Conservation (phyloP, 2,329 filamentous ascomycete genomes). For the Clonostachys rosea region DNA sequence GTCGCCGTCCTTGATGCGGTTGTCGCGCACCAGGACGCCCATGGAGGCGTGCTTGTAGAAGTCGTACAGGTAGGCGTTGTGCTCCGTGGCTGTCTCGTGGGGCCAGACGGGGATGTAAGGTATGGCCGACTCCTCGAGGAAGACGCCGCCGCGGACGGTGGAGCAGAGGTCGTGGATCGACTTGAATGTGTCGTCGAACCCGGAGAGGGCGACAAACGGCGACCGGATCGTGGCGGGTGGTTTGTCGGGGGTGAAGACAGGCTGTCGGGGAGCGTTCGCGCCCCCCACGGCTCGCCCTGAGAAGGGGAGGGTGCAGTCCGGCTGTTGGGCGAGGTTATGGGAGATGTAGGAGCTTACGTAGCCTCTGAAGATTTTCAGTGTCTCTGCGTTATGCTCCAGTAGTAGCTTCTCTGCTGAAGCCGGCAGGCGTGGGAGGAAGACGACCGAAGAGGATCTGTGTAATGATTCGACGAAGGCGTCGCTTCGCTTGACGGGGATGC, state of each 20-base stretch:
- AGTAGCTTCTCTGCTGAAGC: constrained; percentile 50
- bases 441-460: constrained; percentile 55
- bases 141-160: constrained; percentile 62
- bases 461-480: constrained; percentile 42
- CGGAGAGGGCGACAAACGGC: constrained; percentile 68
- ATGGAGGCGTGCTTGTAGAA: constrained; percentile 73
- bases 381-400: constrained; percentile 58
- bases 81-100: constrained; percentile 38
- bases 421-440: constrained; percentile 63
- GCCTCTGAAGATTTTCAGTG: constrained; percentile 58
- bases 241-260: neutral
- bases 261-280: constrained; percentile 9
- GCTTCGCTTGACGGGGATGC: constrained; percentile 36
- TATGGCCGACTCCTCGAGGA: constrained; percentile 70
- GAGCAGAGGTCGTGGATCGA: constrained; percentile 64
- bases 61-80: constrained; percentile 69
- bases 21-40: constrained; percentile 54
- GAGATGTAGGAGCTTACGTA: constrained; percentile 68
- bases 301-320: constrained; percentile 55
- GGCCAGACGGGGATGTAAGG: constrained; percentile 62
- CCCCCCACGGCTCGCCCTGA: constrained; percentile 40
- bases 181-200: constrained; percentile 57
- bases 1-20: constrained; percentile 61
- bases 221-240: constrained; percentile 49
- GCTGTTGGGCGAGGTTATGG: constrained; percentile 48